These are phyloP conservation scores for Porogramme epimiltina DNA, from an alignment of 1,284 basidiomycete genomes.

Conservation along the genomic window DNA sequence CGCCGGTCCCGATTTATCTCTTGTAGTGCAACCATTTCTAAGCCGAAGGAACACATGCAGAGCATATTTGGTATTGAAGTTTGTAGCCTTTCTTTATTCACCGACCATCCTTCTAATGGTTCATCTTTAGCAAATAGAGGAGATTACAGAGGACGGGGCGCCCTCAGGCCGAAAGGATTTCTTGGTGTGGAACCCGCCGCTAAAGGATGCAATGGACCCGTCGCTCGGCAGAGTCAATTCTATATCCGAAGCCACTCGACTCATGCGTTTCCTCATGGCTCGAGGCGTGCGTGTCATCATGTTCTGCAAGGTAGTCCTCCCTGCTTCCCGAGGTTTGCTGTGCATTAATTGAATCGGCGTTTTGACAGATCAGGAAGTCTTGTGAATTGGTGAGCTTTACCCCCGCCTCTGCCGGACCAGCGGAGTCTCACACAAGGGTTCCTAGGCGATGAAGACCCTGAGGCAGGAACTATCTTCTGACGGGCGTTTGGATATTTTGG, in stretches of 20 bases:
- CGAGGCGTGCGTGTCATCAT: constrained; percentile 82
- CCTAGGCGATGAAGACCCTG: constrained; percentile 79
- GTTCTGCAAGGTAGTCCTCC: constrained; percentile 75
- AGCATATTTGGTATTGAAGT: constrained; percentile 71
- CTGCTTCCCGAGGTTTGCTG: neutral
- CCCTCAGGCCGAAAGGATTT: constrained; percentile 82
- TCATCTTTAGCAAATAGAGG: constrained; percentile 50
- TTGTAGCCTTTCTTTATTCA: constrained; percentile 7
- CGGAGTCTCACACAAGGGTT: constrained; percentile 1
- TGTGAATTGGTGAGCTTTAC: constrained; percentile 73
- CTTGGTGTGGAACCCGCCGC: constrained; percentile 77
- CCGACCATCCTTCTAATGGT: neutral
- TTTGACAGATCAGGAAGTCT: constrained; percentile 74
- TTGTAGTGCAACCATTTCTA: constrained; percentile 87
- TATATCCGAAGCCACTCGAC: constrained; percentile 69
- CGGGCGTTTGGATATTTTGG: constrained; percentile 76
- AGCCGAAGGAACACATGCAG: constrained; percentile 79
- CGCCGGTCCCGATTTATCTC: constrained; percentile 71
- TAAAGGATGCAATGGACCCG: constrained; percentile 60
- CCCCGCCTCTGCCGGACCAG: neutral
- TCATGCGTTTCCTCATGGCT: constrained; percentile 85
- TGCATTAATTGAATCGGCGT: neutral
- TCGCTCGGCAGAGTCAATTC: constrained; percentile 62
- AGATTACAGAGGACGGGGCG: constrained; percentile 81
- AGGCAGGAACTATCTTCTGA: constrained; percentile 74